These are phyloP conservation scores for Sarocladium oryzae DNA, from an alignment of 2,329 filamentous ascomycete species.

Conservation along the genomic window DNA sequence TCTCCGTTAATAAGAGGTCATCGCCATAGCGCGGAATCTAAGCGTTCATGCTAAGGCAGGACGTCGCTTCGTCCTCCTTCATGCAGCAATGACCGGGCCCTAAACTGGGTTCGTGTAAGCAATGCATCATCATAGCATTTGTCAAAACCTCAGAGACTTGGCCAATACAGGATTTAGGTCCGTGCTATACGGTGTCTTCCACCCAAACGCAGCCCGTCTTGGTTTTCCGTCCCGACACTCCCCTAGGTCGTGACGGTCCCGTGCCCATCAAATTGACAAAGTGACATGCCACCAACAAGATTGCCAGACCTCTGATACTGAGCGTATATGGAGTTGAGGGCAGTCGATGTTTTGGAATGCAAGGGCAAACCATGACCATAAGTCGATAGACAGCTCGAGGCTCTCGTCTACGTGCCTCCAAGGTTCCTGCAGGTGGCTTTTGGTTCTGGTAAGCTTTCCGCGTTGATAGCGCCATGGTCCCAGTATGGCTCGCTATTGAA, in stretches of 20 bases:
- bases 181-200: neutral
- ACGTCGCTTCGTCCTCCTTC: neutral
- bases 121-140: neutral
- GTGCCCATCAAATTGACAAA: too few relatives aligned
- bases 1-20: too few relatives aligned
- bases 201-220: neutral
- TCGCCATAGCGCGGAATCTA: neutral
- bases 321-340: neutral
- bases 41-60: neutral
- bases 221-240: neutral
- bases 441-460: neutral
- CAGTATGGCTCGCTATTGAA: neutral
- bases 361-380: neutral
- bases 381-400: neutral
- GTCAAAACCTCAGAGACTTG: neutral
- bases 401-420: neutral
- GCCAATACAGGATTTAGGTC: neutral
- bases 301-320: neutral
- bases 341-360: too few relatives aligned
- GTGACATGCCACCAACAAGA: neutral
- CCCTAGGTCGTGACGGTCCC: neutral
- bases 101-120: neutral
- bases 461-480: neutral
- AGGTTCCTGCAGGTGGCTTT: neutral
- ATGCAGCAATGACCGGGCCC: neutral